Evolutionary conservation across 2,329 filamentous ascomycete genomes (phyloP), one percentile per base, ranked within the genome.

Genomic region (Phymatotrichopsis omnivora): DNA sequence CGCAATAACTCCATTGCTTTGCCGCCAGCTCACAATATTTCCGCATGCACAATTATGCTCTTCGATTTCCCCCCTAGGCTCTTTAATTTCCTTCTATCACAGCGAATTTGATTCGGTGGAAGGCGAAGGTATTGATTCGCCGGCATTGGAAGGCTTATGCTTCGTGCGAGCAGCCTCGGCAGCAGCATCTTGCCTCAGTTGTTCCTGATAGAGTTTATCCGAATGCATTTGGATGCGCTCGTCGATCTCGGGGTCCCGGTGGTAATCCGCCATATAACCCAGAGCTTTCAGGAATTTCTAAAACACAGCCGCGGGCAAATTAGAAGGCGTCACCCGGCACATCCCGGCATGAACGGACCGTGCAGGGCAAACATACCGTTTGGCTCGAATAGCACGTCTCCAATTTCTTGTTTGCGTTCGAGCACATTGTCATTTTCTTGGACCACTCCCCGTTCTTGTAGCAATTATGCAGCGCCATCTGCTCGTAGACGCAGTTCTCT

Each of bases 211-310:
- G 30, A 98, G 71, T 53, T 76, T 76, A 67, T 98, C 91, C 48
- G 89, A 89, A 63, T 95, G 87, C 80, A 96, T 85, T 65, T 96
- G 91, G 51, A 98, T 85, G 56, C 81, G 76, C 62, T 95, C 87
- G 58, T 94, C 83, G 40, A 83, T 73, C 23, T 78, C 72, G 0
- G 72, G 67, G 7, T 79, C 68, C 17, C 78, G 74, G 33, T 81
- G 74, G 51, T 75, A 68, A 20, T 75, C 76, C 6, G 76, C 75
- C 25, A 93, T 73, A 62, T 95, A 96, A 4, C 91, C 91, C 14
- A 98, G 67, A 1, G 87, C 86, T 64, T 89, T 86, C 22, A 98
- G 68, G 57, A 98, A 87, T 63, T 89, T 82, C 75, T 86, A 52
- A 29, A 17, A 2, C 38, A 6, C 4, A n/a, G n/a, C n/a, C n/a